Conservation (phyloP, 2,329 filamentous ascomycete genomes). For the Talaromyces sp. region DNA sequence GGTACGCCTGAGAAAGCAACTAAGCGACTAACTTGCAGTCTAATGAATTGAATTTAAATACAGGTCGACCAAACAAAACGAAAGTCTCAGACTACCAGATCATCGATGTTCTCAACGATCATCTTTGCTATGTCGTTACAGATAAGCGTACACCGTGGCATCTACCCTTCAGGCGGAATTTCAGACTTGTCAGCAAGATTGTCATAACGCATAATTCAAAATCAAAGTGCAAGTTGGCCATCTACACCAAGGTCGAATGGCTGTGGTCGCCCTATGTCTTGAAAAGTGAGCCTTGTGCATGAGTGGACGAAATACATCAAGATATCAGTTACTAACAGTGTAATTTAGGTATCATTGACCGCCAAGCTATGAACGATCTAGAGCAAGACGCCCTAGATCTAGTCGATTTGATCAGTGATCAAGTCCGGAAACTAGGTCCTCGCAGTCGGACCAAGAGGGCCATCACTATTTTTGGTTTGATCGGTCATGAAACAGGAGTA, state of each 20-base stretch:
- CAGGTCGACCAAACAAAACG: constrained; percentile 51
- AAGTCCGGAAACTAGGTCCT: constrained; percentile 46
- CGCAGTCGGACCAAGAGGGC: constrained; percentile 49
- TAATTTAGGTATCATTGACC: constrained; percentile 51
- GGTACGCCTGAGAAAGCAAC: constrained; percentile 43
- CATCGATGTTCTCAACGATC: constrained; percentile 78
- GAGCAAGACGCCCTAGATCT: constrained; percentile 49
- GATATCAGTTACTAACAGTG: neutral
- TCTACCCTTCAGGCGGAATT: constrained; percentile 73
- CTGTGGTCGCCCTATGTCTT: constrained; percentile 58
- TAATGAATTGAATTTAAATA: neutral
- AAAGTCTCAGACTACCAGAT: constrained; percentile 77
- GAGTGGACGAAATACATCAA: neutral
- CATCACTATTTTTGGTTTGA: constrained; percentile 48
- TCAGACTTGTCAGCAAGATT: constrained; percentile 82
- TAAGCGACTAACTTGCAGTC: neutral
- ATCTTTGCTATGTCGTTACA: constrained; percentile 66
- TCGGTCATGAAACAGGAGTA: constrained; percentile 43
- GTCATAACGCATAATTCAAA: constrained; percentile 93
- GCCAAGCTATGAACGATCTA: constrained; percentile 68
- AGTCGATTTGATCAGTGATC: constrained; percentile 49
- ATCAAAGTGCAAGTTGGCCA: constrained; percentile 83
- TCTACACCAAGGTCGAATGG: constrained; percentile 90
- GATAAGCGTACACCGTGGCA: constrained; percentile 72
- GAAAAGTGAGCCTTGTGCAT: constrained; percentile 35